Conservation (phyloP, 1,284 basidiomycete species). For the Cryptococcus floricola region DNA sequence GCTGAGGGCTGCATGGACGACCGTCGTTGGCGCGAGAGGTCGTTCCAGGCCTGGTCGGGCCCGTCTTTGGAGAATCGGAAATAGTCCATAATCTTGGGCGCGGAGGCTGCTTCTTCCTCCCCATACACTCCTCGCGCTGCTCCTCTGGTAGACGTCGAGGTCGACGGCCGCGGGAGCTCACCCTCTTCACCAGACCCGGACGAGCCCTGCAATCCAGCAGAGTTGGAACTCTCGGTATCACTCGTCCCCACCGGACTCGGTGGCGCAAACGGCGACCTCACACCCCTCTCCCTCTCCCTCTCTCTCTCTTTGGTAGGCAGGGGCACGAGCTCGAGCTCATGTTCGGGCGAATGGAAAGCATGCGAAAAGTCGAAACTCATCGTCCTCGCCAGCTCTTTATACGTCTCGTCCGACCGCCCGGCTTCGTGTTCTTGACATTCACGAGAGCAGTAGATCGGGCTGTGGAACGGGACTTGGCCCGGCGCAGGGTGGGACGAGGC, state of each 20-base stretch:
- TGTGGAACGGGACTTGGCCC: constrained; percentile 14
- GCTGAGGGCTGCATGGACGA: constrained; percentile 28
- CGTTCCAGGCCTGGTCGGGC: constrained; percentile 40
- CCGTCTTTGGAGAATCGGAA: constrained; percentile 35
- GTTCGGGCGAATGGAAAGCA: constrained; percentile 7
- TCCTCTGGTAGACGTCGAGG: too few relatives aligned
- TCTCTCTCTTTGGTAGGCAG: constrained; percentile 9
- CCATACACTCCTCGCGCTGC: constrained; percentile 4
- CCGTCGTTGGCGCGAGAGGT: constrained; percentile 32
- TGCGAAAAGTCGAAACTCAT: constrained; percentile 23
- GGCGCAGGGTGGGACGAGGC: background rate
- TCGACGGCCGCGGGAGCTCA: too few relatives aligned
- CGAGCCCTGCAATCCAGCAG: constrained; percentile 7
- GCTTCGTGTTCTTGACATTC: constrained; percentile 33
- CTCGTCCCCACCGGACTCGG: constrained; percentile 40
- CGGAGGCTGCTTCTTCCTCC: constrained; percentile 18
- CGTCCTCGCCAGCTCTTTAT: constrained; percentile 31
- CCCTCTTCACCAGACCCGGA: too few relatives aligned
- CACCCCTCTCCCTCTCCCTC: background rate
- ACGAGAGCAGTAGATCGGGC: constrained; percentile 41
- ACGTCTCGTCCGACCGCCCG: constrained; percentile 23
- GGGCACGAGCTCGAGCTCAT: constrained; percentile 2
- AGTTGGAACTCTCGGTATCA: constrained; percentile 31
- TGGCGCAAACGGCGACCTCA: constrained; percentile 25
- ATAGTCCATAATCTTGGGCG: constrained; percentile 37